A percentile compares a stretch with the other conserved stretches of the same genome.
phyloP scores from a whole-genome alignment of 2,329 filamentous ascomycete species.

The Emydomyces testavorans region DNA sequence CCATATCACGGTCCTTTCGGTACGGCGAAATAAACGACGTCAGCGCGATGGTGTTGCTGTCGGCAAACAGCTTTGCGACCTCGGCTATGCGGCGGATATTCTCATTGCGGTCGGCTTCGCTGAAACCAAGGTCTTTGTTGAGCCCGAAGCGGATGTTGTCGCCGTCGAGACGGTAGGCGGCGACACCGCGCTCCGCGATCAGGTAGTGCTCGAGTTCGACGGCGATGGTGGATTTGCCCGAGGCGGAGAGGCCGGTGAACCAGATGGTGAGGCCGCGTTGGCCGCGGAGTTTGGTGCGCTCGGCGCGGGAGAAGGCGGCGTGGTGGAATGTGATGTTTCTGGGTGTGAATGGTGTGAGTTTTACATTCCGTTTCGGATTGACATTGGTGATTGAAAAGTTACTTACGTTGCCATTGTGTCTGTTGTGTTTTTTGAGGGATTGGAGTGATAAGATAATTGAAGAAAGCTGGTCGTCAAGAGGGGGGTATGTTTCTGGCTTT shows the following conservation, averaged over 20 bases:
- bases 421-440: background rate
- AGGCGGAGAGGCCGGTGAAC: conserved; percentile 93
- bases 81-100: conserved; percentile 96
- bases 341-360: conserved; percentile 7
- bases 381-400: background rate
- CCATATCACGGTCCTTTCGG: conserved; percentile 69
- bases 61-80: conserved; percentile 93
- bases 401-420: conserved; percentile 15
- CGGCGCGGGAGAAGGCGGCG: conserved; percentile 31
- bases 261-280: conserved; percentile 92
- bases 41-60: conserved; percentile 73
- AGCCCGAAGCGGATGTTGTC: conserved; percentile 97
- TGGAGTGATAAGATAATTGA: conserved; percentile 2
- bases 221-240: conserved; percentile 93
- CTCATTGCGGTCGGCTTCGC: conserved; percentile 84
- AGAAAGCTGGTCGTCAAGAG: background rate
- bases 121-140: conserved; percentile 95
- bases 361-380: background rate
- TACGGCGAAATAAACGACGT: conserved; percentile 97
- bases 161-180: conserved; percentile 88
- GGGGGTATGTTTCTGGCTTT: conserved; percentile 5
- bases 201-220: conserved; percentile 95
- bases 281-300: conserved; percentile 46
- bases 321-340: conserved; percentile 41
- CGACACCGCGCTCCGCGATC: conserved; percentile 57